Conservation (phyloP, 768 basidiomycete species). For the Tylopilus plumbeoviolaceoides region DNA sequence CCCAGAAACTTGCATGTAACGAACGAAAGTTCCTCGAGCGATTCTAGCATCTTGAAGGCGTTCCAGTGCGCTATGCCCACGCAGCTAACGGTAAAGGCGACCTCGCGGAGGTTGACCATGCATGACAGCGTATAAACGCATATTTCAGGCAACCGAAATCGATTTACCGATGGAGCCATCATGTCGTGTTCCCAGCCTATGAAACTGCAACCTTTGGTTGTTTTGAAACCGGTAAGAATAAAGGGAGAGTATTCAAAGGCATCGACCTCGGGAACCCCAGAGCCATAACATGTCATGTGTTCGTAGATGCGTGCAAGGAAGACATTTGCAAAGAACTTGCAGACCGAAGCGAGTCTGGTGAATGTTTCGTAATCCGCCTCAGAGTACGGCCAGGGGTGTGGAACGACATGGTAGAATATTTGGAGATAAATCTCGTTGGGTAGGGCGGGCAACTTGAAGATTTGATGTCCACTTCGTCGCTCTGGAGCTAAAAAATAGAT, state of each 20-base stretch:
- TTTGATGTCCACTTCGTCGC: slow-evolving; percentile 3
- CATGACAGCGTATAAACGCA: slow-evolving; percentile 1
- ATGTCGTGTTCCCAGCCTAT: neutral
- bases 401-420: slow-evolving; percentile 36
- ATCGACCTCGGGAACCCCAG: slow-evolving; percentile 12
- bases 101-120: slow-evolving; percentile 17
- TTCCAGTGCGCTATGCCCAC: slow-evolving; percentile 15
- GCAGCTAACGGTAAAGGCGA: slow-evolving; percentile 6
- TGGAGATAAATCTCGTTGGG: slow-evolving; percentile 41
- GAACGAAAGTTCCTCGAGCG: slow-evolving; percentile 20
- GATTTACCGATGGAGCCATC: neutral
- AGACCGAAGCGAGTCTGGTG: slow-evolving; percentile 36
- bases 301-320: slow-evolving; percentile 39
- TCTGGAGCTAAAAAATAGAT: slow-evolving; percentile 22
- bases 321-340: slow-evolving; percentile 39
- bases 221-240: neutral
- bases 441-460: slow-evolving; percentile 29
- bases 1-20: neutral
- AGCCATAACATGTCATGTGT: slow-evolving; percentile 19
- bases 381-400: slow-evolving; percentile 6
- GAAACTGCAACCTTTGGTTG: slow-evolving; percentile 27
- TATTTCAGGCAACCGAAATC: neutral
- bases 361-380: neutral
- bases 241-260: too few relatives aligned
- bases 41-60: slow-evolving; percentile 4